Conservation (phyloP, 2,329 filamentous ascomycete genomes). For the Alternaria viburni region DNA sequence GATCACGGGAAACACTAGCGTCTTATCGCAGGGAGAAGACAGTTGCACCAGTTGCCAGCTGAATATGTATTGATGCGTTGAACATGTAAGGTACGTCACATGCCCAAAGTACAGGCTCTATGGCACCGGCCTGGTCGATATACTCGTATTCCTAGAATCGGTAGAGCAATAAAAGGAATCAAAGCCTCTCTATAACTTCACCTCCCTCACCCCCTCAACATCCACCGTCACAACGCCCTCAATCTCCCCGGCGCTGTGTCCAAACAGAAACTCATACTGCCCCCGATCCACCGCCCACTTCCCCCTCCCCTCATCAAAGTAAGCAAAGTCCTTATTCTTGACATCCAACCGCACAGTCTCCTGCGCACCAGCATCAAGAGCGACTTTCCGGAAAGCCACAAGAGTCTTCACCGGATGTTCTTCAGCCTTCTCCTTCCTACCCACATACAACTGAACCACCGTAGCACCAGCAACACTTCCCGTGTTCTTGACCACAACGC, state of each 20-base stretch:
- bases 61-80: too few relatives aligned
- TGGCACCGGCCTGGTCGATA: neutral
- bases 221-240: conserved; percentile 31
- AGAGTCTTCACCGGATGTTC: conserved; percentile 70
- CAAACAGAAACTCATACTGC: conserved; percentile 42
- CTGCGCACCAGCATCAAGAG: conserved; percentile 63
- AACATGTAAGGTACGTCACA: too few relatives aligned
- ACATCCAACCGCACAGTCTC: conserved; percentile 60
- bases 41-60: too few relatives aligned
- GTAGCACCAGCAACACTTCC: conserved; percentile 57
- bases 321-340: conserved; percentile 39
- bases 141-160: neutral
- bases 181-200: conserved; percentile 13
- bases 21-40: too few relatives aligned
- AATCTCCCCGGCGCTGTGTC: conserved; percentile 35
- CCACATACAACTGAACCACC: conserved; percentile 66
- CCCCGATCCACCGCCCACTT: conserved; percentile 41
- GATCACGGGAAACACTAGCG: too few relatives aligned
- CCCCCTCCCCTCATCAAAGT: conserved; percentile 36
- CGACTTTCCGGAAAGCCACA: conserved; percentile 70
- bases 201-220: conserved; percentile 23
- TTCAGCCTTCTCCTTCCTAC: conserved; percentile 48
- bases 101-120: too few relatives aligned
- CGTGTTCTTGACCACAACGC: conserved; percentile 59
- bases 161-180: neutral